Evolutionary conservation across 805 yeast species (phyloP).

Genomic region (Suhomyces vadensis): DNA sequence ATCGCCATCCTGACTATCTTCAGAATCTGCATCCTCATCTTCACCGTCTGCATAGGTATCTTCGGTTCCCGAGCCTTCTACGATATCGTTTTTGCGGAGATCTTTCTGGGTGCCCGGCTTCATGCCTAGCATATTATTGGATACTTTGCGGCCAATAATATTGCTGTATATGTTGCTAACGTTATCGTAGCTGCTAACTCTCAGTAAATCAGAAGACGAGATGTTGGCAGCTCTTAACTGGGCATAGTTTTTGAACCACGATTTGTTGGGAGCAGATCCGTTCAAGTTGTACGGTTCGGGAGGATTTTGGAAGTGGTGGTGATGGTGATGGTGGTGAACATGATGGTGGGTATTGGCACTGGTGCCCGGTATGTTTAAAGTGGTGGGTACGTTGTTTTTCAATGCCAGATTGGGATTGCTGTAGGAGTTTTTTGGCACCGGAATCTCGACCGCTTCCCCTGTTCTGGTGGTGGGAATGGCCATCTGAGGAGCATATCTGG

Average conservation of each 20-base stretch:
- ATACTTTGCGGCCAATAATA: slow-evolving; percentile 20
- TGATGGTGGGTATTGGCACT: slow-evolving; percentile 12
- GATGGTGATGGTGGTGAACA: slow-evolving; percentile 9
- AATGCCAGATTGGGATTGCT: slow-evolving; percentile 12
- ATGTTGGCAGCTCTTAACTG: slow-evolving; percentile 19
- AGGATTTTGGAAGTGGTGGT: slow-evolving; percentile 10
- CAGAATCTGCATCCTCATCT: slow-evolving; percentile 7
- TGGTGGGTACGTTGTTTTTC: background rate
- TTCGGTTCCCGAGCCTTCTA: background rate
- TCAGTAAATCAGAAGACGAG: slow-evolving; percentile 19
- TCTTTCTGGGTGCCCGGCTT: slow-evolving; percentile 19
- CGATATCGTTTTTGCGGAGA: slow-evolving; percentile 5
- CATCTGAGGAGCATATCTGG: slow-evolving; percentile 48
- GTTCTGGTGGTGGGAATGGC: slow-evolving; percentile 80
- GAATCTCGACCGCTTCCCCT: slow-evolving; percentile 79
- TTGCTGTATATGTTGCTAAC: slow-evolving; percentile 25
- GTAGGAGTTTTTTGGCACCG: slow-evolving; percentile 33
- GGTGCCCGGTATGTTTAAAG: background rate
- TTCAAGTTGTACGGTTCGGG: slow-evolving; percentile 11
- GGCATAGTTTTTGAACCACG: slow-evolving; percentile 34
- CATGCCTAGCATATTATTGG: slow-evolving; percentile 14
- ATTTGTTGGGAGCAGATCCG: slow-evolving; percentile 15
- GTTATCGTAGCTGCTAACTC: slow-evolving; percentile 27
- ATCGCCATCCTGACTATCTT: slow-evolving; percentile 20
- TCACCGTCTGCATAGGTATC: slow-evolving; percentile 9